Percentiles rank a stretch among this genome's conserved stretches.
Evolutionary conservation across 1,284 basidiomycete genomes (phyloP).

Genomic region (Pascua sp.): DNA sequence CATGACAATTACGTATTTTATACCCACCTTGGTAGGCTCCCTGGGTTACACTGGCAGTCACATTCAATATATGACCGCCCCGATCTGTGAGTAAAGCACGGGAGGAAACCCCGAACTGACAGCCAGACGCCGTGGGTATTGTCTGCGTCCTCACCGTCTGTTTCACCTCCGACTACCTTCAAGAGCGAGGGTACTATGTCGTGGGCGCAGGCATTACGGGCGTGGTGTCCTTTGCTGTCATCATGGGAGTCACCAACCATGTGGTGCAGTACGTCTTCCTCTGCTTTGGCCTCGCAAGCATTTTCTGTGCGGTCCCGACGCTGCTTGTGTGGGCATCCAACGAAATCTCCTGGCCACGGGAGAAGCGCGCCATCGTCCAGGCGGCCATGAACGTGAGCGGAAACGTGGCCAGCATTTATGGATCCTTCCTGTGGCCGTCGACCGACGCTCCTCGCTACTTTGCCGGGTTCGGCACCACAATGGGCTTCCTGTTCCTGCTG

Average conservation of each 20-base stretch:
- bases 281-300: slow-evolving; percentile 46
- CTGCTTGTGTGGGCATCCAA: slow-evolving; percentile 41
- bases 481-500: slow-evolving; percentile 7
- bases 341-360: slow-evolving; percentile 31
- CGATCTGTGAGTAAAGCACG: slow-evolving; percentile 22
- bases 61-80: slow-evolving; percentile 46
- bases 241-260: slow-evolving; percentile 34
- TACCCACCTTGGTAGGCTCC: slow-evolving; percentile 38
- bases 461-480: slow-evolving; percentile 20
- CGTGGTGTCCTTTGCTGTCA: slow-evolving; percentile 39
- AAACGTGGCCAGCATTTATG: slow-evolving; percentile 44
- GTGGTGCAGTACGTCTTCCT: slow-evolving; percentile 47
- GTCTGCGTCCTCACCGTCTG: slow-evolving; percentile 40
- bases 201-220: slow-evolving; percentile 26
- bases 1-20: slow-evolving; percentile 47
- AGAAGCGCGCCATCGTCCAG: slow-evolving; percentile 40
- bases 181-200: slow-evolving; percentile 44
- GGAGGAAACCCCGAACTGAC: not conserved
- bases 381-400: slow-evolving; percentile 37
- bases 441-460: slow-evolving; percentile 40
- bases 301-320: slow-evolving; percentile 45
- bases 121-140: slow-evolving; percentile 27
- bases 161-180: slow-evolving; percentile 39
- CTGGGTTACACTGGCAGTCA: slow-evolving; percentile 38
- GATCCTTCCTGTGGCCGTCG: slow-evolving; percentile 46